Evolutionary conservation across 2,329 filamentous ascomycete species (phyloP).

Genomic region (Hypoxylon sp.): DNA sequence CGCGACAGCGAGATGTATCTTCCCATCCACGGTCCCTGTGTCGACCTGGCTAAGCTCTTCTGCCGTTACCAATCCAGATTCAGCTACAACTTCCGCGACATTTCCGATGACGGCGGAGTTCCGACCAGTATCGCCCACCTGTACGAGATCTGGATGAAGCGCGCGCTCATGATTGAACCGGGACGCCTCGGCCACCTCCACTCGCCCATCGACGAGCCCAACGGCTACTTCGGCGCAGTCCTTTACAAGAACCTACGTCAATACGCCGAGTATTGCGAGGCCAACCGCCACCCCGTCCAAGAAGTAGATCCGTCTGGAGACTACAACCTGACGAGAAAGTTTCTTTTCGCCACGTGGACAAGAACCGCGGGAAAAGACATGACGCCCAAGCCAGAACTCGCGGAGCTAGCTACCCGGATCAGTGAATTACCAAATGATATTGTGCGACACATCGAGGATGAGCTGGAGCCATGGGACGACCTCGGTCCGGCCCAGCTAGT

Average conservation of each 20-base stretch:
- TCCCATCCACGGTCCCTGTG: conserved; percentile 45
- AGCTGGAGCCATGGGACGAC: conserved; percentile 40
- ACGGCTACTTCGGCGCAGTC: conserved; percentile 27
- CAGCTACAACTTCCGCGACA: conserved; percentile 38
- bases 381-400: not conserved
- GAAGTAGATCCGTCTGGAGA: conserved; percentile 23
- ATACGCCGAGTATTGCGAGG: not conserved
- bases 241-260: not conserved
- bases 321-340: not conserved
- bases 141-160: conserved; percentile 50
- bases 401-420: not conserved
- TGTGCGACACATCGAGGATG: conserved; percentile 5
- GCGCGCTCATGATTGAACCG: conserved; percentile 33
- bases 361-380: not conserved
- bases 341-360: not conserved
- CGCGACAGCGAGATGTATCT: conserved; percentile 32
- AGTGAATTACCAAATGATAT: conserved; percentile 36
- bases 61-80: conserved; percentile 37
- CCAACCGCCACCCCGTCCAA: not conserved
- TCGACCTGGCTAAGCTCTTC: conserved; percentile 36
- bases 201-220: conserved; percentile 32
- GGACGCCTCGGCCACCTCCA: not conserved
- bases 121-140: conserved; percentile 45
- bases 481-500: conserved; percentile 6
- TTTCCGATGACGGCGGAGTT: conserved; percentile 23